Conservation (phyloP, 2,329 filamentous ascomycete species). For the Neonectria neomacrospora region DNA sequence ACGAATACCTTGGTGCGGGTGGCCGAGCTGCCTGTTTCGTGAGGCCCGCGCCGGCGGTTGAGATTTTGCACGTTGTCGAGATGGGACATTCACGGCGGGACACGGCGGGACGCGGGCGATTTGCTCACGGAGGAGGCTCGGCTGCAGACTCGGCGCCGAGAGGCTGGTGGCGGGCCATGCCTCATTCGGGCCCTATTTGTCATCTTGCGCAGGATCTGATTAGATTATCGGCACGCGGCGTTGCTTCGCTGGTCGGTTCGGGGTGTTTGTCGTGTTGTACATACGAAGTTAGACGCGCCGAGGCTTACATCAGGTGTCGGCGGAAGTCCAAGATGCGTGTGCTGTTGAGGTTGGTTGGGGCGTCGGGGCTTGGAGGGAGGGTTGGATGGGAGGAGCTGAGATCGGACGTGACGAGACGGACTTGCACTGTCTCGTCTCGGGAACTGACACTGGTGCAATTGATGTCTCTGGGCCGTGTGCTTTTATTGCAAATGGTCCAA, state of each 20-base stretch:
- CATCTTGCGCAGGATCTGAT: conserved; percentile 39
- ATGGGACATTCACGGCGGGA: conserved; percentile 6
- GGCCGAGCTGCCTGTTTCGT: conserved; percentile 8
- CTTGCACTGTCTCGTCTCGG: background rate
- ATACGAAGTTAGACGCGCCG: conserved; percentile 10
- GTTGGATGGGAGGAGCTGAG: conserved; percentile 5
- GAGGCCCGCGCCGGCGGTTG: conserved; percentile 7
- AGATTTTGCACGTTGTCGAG: background rate
- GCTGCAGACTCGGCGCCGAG: conserved; percentile 38
- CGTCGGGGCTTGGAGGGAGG: background rate
- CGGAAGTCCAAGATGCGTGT: conserved; percentile 18
- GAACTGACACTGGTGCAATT: too few species aligned
- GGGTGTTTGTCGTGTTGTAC: background rate
- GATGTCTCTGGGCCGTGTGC: background rate
- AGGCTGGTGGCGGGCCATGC: conserved; percentile 5
- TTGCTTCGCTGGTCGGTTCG: background rate
- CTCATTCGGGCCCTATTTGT: conserved; percentile 34
- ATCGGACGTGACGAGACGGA: background rate
- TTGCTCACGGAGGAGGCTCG: conserved; percentile 30
- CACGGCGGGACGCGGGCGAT: conserved; percentile 16
- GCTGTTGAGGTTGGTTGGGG: conserved; percentile 5
- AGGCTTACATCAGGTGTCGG: conserved; percentile 14
- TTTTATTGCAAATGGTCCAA: too few species aligned
- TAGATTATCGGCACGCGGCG: conserved; percentile 29
- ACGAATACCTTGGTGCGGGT: background rate